These are phyloP conservation scores for Mycena galericulata DNA, from an alignment of 768 basidiomycete genomes.

Conservation along the genomic window DNA sequence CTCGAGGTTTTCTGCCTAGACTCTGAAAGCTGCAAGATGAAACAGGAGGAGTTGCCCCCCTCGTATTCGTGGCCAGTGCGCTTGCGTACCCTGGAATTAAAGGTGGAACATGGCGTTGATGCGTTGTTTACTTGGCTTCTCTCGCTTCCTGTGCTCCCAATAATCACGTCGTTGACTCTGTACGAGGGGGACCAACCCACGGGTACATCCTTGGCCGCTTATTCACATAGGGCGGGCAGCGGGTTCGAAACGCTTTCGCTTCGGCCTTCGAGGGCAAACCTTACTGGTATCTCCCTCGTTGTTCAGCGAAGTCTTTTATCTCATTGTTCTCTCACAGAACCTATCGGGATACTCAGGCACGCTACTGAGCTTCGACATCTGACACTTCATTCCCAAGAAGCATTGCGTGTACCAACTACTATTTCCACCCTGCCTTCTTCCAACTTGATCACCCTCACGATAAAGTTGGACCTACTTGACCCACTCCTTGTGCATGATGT, in stretches of 20 bases:
- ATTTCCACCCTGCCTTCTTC: constrained; percentile 2
- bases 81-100: constrained; percentile 1
- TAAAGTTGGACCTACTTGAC: background rate
- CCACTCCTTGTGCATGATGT: too few relatives aligned
- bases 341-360: constrained; percentile 3
- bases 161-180: constrained; percentile 11
- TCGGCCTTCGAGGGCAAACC: constrained; percentile 6
- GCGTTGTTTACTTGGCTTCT: constrained; percentile 2
- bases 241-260: constrained; percentile 1
- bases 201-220: background rate
- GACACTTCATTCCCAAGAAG: background rate
- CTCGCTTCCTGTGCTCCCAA: constrained; percentile 1
- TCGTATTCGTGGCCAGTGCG: background rate
- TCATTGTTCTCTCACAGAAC: constrained; percentile 5
- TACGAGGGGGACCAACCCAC: constrained; percentile 5
- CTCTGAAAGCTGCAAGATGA: constrained; percentile 3
- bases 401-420: constrained; percentile 4
- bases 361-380: constrained; percentile 4
- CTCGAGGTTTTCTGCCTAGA: constrained; percentile 6
- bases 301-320: background rate
- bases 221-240: background rate
- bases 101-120: constrained; percentile 1
- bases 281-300: constrained; percentile 6
- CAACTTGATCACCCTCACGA: constrained; percentile 12
- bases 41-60: background rate